These are phyloP conservation scores for Lentinula guzmanii DNA, from an alignment of 768 basidiomycete genomes.

Conservation along the genomic window DNA sequence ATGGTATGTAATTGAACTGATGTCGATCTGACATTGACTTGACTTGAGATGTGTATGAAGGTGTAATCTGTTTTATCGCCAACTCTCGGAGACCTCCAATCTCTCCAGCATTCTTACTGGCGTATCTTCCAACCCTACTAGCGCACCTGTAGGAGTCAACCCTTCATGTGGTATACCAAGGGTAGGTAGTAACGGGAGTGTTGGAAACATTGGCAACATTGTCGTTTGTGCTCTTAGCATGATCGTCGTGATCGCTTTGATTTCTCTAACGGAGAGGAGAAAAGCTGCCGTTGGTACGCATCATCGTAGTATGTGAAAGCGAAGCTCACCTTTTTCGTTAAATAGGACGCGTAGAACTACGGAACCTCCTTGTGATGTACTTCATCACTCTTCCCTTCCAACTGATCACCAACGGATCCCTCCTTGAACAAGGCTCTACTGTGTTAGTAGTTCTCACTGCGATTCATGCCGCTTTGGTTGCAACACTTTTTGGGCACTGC, in stretches of 20 bases:
- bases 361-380: slow-evolving; percentile 60
- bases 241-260: slow-evolving; percentile 47
- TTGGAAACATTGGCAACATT: slow-evolving; percentile 86
- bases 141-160: slow-evolving; percentile 80
- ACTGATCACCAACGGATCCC: slow-evolving; percentile 72
- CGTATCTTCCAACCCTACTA: slow-evolving; percentile 32
- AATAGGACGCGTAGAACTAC: slow-evolving; percentile 67
- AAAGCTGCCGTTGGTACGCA: slow-evolving; percentile 84
- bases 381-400: slow-evolving; percentile 71
- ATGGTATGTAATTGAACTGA: slow-evolving; percentile 24
- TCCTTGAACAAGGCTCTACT: slow-evolving; percentile 76
- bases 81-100: slow-evolving; percentile 29
- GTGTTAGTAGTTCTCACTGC: slow-evolving; percentile 66
- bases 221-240: slow-evolving; percentile 71
- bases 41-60: background rate
- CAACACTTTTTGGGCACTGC: slow-evolving; percentile 69
- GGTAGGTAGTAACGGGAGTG: slow-evolving; percentile 47
- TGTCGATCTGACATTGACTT: background rate
- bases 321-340: background rate
- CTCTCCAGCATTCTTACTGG: slow-evolving; percentile 24
- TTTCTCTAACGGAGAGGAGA: slow-evolving; percentile 53
- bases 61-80: slow-evolving; percentile 93
- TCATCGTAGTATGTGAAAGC: background rate
- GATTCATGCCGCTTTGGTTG: slow-evolving; percentile 74
- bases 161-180: slow-evolving; percentile 73